phyloP scores from a whole-genome alignment of 352 stramenopile species.

The Blastocystis sp. region DNA sequence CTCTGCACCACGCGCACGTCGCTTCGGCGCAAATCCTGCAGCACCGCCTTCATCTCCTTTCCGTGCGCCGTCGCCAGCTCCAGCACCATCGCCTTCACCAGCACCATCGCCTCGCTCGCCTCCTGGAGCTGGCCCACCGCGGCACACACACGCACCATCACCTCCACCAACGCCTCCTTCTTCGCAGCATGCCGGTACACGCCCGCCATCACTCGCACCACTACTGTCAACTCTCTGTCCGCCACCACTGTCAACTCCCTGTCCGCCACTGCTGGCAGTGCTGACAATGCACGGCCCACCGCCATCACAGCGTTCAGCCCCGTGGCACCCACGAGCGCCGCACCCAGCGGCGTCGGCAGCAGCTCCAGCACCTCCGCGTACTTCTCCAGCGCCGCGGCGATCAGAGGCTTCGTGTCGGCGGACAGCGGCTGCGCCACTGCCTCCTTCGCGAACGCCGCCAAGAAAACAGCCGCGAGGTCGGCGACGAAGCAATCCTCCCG shows the following conservation, averaged over 20 bases:
- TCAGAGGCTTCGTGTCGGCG: background rate
- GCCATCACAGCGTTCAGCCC: background rate
- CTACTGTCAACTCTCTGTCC: background rate
- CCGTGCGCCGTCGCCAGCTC: background rate
- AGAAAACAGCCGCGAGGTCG: background rate
- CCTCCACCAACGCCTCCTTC: background rate
- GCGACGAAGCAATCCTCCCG: background rate
- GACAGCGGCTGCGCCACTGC: background rate
- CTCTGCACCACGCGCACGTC: background rate
- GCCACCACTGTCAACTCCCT: background rate
- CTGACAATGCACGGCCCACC: background rate
- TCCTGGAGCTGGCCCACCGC: background rate
- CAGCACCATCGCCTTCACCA: background rate
- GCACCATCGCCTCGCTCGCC: background rate
- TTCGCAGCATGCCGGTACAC: background rate
- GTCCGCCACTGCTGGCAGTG: background rate
- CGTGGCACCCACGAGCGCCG: background rate
- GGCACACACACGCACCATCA: background rate
- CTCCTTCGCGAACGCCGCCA: background rate
- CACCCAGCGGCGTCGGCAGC: background rate
- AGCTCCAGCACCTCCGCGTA: background rate
- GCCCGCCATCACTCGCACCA: background rate
- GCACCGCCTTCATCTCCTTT: background rate
- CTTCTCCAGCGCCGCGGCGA: background rate
- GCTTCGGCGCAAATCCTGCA: background rate